phyloP scores from a whole-genome alignment of 140 eudicot species.

The Ambrosia hybrid region DNA sequence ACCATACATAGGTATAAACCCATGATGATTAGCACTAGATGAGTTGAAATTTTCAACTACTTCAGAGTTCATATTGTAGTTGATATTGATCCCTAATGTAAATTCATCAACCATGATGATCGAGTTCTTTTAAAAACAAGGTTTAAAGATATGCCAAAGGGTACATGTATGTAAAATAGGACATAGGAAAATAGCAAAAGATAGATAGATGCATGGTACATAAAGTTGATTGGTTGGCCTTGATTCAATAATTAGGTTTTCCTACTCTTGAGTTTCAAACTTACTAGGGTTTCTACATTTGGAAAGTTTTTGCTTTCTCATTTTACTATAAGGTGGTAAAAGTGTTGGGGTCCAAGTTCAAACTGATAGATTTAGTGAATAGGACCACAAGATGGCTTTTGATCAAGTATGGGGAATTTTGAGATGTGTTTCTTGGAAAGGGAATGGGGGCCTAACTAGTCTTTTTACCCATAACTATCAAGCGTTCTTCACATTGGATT shows the following conservation, averaged over 20 bases:
- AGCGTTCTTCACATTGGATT: slow-evolving; percentile 27
- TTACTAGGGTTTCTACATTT: slow-evolving; percentile 43
- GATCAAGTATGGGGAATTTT: slow-evolving; percentile 49
- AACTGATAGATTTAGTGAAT: slow-evolving; percentile 35
- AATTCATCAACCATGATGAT: slow-evolving; percentile 21
- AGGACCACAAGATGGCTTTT: slow-evolving; percentile 51
- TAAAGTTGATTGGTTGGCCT: slow-evolving; percentile 22
- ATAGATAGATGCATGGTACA: slow-evolving; percentile 31
- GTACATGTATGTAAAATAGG: neutral
- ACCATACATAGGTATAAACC: slow-evolving; percentile 40
- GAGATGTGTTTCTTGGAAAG: slow-evolving; percentile 33
- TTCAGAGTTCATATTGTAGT: slow-evolving; percentile 35
- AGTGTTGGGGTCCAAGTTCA: slow-evolving; percentile 13
- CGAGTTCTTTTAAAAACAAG: neutral
- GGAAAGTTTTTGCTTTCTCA: slow-evolving; percentile 30
- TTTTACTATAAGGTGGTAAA: neutral
- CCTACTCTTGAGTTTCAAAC: slow-evolving; percentile 33
- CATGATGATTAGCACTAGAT: slow-evolving; percentile 25
- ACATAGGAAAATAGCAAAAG: slow-evolving; percentile 7
- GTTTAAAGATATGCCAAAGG: neutral
- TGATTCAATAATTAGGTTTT: slow-evolving; percentile 39
- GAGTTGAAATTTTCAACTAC: slow-evolving; percentile 27
- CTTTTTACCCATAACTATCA: slow-evolving; percentile 27
- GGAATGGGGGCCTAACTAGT: slow-evolving; percentile 41
- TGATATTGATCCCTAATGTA: slow-evolving; percentile 11